Evolutionary conservation across 2,329 filamentous ascomycete genomes (phyloP).

Genomic region (Penicillium sp.): DNA sequence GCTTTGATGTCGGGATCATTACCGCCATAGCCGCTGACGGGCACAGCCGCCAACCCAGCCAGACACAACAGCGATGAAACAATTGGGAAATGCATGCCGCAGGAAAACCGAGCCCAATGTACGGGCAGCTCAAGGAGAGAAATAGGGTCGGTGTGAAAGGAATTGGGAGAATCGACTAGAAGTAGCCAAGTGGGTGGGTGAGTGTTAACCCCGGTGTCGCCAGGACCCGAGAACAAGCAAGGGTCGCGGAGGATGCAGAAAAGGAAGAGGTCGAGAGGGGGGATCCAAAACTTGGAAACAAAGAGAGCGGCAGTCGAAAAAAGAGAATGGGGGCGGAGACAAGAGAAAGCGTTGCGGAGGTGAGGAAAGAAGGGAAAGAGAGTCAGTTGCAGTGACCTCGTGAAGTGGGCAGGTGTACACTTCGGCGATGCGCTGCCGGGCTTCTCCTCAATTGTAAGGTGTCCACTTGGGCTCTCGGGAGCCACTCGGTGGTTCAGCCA

Average conservation of each 20-base stretch:
- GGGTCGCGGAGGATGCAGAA: not conserved
- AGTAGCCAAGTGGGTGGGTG: not conserved
- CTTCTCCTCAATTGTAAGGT: conserved; percentile 1
- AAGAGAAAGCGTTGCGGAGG: not conserved
- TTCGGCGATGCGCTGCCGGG: not conserved
- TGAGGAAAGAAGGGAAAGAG: not conserved
- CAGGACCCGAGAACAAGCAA: conserved; percentile 20
- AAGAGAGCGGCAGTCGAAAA: conserved; percentile 8
- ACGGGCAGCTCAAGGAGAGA: conserved; percentile 18
- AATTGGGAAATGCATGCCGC: conserved; percentile 29
- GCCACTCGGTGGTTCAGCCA: no score
- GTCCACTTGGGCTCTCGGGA: not conserved
- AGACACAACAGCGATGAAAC: conserved; percentile 32
- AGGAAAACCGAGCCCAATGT: conserved; percentile 13
- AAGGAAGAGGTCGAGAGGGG: conserved; percentile 1
- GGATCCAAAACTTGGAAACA: not conserved
- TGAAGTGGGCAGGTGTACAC: not conserved
- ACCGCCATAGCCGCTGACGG: conserved; percentile 41
- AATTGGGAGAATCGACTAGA: not conserved
- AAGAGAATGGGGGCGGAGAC: conserved; percentile 1
- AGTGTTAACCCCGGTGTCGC: conserved; percentile 13
- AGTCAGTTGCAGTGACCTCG: not conserved
- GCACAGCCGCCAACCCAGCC: conserved; percentile 28
- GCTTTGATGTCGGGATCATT: conserved; percentile 53
- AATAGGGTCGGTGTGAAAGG: conserved; percentile 11